Evolutionary conservation across 805 yeast genomes (phyloP).

Genomic region (Candida verbasci): DNA sequence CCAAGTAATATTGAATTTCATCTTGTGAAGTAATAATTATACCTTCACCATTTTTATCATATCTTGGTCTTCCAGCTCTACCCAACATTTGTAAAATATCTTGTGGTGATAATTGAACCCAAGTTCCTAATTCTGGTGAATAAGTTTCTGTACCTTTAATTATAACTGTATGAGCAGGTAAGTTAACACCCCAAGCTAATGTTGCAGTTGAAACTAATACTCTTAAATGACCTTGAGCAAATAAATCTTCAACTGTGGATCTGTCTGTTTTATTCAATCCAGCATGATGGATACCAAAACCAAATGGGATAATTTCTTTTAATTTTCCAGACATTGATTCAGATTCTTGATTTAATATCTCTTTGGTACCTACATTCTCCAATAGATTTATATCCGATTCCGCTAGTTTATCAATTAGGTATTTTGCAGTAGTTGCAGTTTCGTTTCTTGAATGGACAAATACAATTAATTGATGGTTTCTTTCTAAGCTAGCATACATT

Average conservation of each 20-base stretch:
- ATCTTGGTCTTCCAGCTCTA: constrained; percentile 95
- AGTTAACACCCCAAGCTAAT: constrained; percentile 94
- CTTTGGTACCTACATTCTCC: constrained; percentile 53
- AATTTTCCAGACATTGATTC: constrained; percentile 49
- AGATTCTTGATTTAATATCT: constrained; percentile 61
- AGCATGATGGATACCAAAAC: constrained; percentile 91
- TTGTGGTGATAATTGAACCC: constrained; percentile 92
- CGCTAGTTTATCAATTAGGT: constrained; percentile 57
- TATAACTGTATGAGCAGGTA: constrained; percentile 92
- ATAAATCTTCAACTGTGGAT: constrained; percentile 73
- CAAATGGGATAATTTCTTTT: constrained; percentile 57
- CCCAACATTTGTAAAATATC: constrained; percentile 97
- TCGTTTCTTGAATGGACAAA: constrained; percentile 95
- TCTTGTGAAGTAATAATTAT: constrained; percentile 83
- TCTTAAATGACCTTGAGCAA: constrained; percentile 83
- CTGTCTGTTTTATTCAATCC: constrained; percentile 75
- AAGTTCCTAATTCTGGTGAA: constrained; percentile 82
- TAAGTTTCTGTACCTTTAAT: constrained; percentile 93
- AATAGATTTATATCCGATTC: constrained; percentile 45
- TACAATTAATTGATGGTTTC: constrained; percentile 75
- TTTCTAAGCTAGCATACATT: constrained; percentile 54
- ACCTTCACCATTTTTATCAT: constrained; percentile 91
- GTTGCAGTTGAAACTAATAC: constrained; percentile 89
- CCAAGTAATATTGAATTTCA: constrained; percentile 83
- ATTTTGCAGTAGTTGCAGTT: constrained; percentile 77